Evolutionary conservation across 169 alveolate species (phyloP).

Genomic region (Plasmodium reichenowi): DNA sequence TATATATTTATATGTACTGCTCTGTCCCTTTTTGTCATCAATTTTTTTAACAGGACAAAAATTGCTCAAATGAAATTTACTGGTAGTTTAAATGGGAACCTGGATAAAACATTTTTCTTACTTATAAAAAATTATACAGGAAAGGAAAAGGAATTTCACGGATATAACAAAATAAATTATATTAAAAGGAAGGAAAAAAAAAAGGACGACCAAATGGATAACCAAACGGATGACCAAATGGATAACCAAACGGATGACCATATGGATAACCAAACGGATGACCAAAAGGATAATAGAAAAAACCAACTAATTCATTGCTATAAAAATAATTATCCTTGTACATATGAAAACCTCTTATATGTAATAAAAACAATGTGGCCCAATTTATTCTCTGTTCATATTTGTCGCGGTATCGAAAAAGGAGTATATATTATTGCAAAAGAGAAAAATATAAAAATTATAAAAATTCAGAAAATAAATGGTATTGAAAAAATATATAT

Average conservation of each 20-base stretch:
- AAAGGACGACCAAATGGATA: no score
- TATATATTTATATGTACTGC: conserved; percentile 46
- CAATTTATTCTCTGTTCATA: conserved; percentile 8
- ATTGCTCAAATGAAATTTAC: conserved; percentile 10
- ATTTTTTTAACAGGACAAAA: conserved; percentile 58
- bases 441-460: conserved; percentile 53
- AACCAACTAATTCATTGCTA: neutral
- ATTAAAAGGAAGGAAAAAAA: no score
- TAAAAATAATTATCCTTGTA: no score
- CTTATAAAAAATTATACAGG: neutral
- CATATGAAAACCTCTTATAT: neutral
- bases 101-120: neutral
- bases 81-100: no score
- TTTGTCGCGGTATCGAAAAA: conserved; percentile 8
- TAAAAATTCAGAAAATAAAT: conserved; percentile 52
- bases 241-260: neutral
- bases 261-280: neutral
- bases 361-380: neutral
- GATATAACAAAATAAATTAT: neutral
- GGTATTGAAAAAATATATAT: conserved; percentile 33
- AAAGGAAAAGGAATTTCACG: neutral
- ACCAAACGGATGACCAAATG: neutral
- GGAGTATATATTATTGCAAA: conserved; percentile 19
- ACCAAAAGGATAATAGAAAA: neutral
- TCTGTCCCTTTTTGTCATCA: conserved; percentile 21